Conservation (phyloP, 1,139 yeast genomes). For the Yamadazyma sp. region DNA sequence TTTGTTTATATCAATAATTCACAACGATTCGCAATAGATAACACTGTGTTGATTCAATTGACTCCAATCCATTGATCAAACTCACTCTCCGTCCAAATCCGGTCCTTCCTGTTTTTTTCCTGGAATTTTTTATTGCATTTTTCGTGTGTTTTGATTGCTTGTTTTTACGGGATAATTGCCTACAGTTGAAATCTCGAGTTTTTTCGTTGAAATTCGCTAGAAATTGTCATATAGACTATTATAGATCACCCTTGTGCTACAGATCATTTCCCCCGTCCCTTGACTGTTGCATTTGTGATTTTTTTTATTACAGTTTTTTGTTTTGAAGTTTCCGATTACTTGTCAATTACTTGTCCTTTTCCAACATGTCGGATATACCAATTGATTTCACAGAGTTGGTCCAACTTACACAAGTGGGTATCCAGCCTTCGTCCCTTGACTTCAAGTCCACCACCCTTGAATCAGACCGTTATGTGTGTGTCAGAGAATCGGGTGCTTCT, state of each 20-base stretch:
- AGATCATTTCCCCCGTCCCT: not conserved
- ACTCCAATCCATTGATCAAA: not conserved
- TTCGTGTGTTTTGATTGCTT: not conserved
- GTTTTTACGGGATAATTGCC: not conserved
- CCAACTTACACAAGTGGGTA: slow-evolving; percentile 80
- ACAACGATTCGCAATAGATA: not conserved
- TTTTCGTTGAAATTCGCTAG: too few species aligned
- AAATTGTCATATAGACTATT: not conserved
- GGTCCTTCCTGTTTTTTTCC: not conserved
- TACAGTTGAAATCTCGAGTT: too few species aligned
- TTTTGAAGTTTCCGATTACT: not conserved
- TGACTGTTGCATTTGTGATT: too few species aligned
- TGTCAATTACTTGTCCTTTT: not conserved
- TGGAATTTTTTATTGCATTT: not conserved
- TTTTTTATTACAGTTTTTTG: not conserved
- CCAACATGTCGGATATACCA: slow-evolving; percentile 60
- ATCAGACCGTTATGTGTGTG: slow-evolving; percentile 86
- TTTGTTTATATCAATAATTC: slow-evolving; percentile 1
- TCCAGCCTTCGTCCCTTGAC: slow-evolving; percentile 81
- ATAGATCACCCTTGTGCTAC: not conserved
- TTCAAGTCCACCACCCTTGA: slow-evolving; percentile 93
- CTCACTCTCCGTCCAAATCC: not conserved
- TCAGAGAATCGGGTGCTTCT: slow-evolving; percentile 72
- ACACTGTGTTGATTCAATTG: not conserved
- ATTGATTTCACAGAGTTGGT: slow-evolving; percentile 95